Evolutionary conservation across 148 eudicot genomes (phyloP).

Genomic region (Nepenthes gracilis): DNA sequence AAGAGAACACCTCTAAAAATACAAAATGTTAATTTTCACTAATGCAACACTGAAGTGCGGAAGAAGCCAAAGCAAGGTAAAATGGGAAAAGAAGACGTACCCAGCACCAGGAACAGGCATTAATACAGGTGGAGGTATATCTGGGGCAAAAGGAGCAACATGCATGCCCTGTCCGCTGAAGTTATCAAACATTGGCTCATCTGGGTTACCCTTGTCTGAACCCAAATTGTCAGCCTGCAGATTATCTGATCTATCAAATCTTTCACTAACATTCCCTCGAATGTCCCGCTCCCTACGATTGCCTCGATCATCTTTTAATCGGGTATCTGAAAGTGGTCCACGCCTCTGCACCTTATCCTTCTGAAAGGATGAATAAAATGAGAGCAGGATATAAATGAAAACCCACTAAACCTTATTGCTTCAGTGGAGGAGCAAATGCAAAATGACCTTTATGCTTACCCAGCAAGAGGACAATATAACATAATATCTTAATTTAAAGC

Average conservation of each 20-base stretch:
- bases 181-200: constrained; percentile 69
- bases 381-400: neutral
- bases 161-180: constrained; percentile 75
- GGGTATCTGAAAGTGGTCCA: constrained; percentile 48
- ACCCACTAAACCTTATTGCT: no score
- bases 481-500: no score
- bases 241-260: constrained; percentile 68
- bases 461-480: no score
- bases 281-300: constrained; percentile 58
- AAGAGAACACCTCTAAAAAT: no score
- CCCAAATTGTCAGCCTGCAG: constrained; percentile 40
- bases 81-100: neutral
- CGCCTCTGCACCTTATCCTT: constrained; percentile 72
- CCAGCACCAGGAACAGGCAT: constrained; percentile 90
- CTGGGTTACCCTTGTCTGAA: constrained; percentile 52
- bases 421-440: neutral
- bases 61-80: no score
- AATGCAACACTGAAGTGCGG: no score
- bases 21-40: no score
- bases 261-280: constrained; percentile 50
- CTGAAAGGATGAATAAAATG: constrained; percentile 23
- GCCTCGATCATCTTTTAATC: constrained; percentile 73
- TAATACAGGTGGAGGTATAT: constrained; percentile 83
- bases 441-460: neutral
- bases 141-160: constrained; percentile 60